Conservation (phyloP, 495 filamentous ascomycete species). For the Penicillium chermesinum region DNA sequence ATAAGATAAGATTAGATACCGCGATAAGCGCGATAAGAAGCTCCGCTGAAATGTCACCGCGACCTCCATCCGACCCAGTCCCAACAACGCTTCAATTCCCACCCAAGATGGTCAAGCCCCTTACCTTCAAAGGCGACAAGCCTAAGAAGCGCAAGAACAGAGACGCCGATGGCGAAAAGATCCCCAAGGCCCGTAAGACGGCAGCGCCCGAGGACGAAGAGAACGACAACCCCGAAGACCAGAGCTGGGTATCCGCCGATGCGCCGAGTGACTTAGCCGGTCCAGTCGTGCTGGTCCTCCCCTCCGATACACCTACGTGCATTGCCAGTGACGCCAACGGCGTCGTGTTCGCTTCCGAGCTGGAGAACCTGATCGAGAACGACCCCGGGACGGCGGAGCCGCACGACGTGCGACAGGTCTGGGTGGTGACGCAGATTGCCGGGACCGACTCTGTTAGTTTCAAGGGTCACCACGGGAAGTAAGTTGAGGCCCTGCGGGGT, state of each 20-base stretch:
- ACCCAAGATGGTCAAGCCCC: constrained; percentile 63
- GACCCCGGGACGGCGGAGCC: constrained; percentile 80
- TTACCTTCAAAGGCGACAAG: constrained; percentile 96
- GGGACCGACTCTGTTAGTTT: constrained; percentile 78
- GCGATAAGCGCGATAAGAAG: constrained; percentile 3
- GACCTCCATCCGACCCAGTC: neutral
- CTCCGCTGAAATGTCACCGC: constrained; percentile 1
- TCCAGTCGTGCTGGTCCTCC: constrained; percentile 74
- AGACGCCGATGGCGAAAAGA: constrained; percentile 31
- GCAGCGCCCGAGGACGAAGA: constrained; percentile 13
- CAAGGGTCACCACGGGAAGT: constrained; percentile 80
- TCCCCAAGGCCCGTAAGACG: constrained; percentile 34
- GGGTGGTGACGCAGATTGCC: constrained; percentile 80
- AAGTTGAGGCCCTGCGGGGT: too few relatives aligned
- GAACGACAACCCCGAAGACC: constrained; percentile 53
- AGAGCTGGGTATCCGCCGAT: constrained; percentile 89
- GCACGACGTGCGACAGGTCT: constrained; percentile 91
- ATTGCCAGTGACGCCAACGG: constrained; percentile 81
- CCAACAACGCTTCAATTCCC: constrained; percentile 4
- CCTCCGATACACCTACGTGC: constrained; percentile 61
- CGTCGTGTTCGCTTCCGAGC: constrained; percentile 68
- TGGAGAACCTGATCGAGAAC: constrained; percentile 80
- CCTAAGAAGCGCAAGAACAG: constrained; percentile 78
- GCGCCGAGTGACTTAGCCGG: constrained; percentile 69
- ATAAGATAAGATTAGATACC: neutral